Conservation (phyloP, 1,139 yeast species). For the Kurtzmaniella natalensis region DNA sequence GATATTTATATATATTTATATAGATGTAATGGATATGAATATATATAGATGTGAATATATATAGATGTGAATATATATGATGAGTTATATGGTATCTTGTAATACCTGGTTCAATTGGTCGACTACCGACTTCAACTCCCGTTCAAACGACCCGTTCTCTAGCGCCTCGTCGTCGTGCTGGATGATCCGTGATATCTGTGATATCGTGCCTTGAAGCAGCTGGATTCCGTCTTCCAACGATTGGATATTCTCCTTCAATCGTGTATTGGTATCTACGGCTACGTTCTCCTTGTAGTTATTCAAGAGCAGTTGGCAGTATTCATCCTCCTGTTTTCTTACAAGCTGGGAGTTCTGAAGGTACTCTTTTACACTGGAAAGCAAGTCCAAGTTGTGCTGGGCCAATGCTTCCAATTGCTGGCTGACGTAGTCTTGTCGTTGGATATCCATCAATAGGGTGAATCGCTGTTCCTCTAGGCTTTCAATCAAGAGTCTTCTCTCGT, state of each 20-base stretch:
- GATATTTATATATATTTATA: too few relatives aligned
- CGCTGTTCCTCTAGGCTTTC: conserved; percentile 31
- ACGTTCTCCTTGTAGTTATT: conserved; percentile 13
- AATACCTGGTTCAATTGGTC: conserved; percentile 15
- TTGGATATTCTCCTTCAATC: conserved; percentile 14
- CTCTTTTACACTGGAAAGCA: conserved; percentile 36
- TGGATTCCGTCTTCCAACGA: conserved; percentile 11
- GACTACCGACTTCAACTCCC: conserved; percentile 22
- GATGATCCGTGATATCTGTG: conserved; percentile 6
- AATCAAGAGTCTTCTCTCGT: conserved; percentile 12
- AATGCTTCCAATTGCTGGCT: conserved; percentile 30
- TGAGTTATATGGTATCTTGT: too few relatives aligned
- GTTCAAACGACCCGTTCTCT: too few relatives aligned
- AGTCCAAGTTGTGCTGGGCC: conserved; percentile 35
- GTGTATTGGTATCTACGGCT: conserved; percentile 13
- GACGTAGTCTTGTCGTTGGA: conserved; percentile 41
- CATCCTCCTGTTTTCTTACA: conserved; percentile 13
- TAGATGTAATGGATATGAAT: too few relatives aligned
- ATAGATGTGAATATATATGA: too few relatives aligned
- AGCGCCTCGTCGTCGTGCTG: conserved; percentile 7
- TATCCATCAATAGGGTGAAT: conserved; percentile 33
- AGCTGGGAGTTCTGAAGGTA: conserved; percentile 25
- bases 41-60: too few relatives aligned
- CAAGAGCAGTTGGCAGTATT: conserved; percentile 9
- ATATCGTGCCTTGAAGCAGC: conserved; percentile 10